Percentiles rank a stretch among this genome's conserved stretches.
Evolutionary conservation across 495 filamentous ascomycete species (phyloP).

Genomic region (Rhizodiscina lignyota): DNA sequence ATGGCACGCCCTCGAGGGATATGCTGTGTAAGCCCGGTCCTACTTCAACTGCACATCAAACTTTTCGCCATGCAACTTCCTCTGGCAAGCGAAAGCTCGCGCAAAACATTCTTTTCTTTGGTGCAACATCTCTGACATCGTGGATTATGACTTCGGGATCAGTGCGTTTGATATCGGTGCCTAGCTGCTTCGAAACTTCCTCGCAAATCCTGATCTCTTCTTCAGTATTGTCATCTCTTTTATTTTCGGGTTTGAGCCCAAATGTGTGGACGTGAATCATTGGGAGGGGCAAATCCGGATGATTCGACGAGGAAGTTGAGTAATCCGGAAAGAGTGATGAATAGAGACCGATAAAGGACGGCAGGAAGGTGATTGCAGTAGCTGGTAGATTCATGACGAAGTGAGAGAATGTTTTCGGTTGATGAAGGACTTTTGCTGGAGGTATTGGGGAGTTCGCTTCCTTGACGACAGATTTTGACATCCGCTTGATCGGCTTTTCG

Average conservation of each 20-base stretch:
- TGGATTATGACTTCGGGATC: constrained; percentile 43
- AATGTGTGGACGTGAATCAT: constrained; percentile 83
- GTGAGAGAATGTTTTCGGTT: constrained; percentile 52
- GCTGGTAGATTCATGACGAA: constrained; percentile 97
- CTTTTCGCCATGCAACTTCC: constrained; percentile 55
- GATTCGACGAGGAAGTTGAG: neutral
- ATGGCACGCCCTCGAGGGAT: no score
- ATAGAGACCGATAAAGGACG: constrained; percentile 74
- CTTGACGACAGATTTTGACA: constrained; percentile 11
- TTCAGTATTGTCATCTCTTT: constrained; percentile 49
- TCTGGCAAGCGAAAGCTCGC: constrained; percentile 71
- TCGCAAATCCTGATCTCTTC: constrained; percentile 49
- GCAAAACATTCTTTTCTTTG: constrained; percentile 93
- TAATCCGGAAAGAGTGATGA: neutral
- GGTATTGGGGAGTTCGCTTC: neutral
- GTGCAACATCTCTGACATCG: constrained; percentile 77
- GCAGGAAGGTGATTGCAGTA: constrained; percentile 67
- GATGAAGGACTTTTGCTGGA: neutral
- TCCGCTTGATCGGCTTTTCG: constrained; percentile 2
- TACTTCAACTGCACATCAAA: no score
- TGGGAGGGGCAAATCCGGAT: constrained; percentile 43
- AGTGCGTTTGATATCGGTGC: constrained; percentile 34
- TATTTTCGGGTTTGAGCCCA: constrained; percentile 43
- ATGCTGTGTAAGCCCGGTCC: no score
- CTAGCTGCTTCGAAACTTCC: constrained; percentile 46